Evolutionary conservation across 495 filamentous ascomycete species (phyloP), one percentile per base, ranked within the genome.

Genomic region (Paragyromitra xinjiangensis): DNA sequence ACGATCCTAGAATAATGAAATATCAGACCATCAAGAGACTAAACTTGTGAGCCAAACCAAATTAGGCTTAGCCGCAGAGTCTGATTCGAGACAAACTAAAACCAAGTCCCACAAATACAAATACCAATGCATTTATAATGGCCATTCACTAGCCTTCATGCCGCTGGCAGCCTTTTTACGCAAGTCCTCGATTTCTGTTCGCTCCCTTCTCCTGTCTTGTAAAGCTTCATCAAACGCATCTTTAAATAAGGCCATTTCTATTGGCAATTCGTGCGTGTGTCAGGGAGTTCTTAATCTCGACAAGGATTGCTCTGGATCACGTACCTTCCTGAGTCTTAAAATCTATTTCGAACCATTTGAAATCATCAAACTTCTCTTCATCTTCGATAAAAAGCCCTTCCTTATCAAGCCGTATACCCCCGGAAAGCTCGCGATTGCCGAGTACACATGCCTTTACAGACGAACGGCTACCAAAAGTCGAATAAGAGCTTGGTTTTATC

Each of bases 341-440:
- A 44, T 81, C 79, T 24, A 82, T 81, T 62, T 75, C 80, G 50
- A 82, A 79, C 80, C 80, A 82, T 71, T 65, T 82, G 26, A 79
- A 81, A 11, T 82, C 80, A 22, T 79, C 79, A 24, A 81, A 82
- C 5, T 12, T 55, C 0, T 79, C 79, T 34, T 75, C 53, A 1
- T 71, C 75, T 9, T 81, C 73, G 24, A 72, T 69, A 11, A 63
- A 26, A 22, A 82, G 66, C 24, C 79, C 80, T 22, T 72, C 64
- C 62, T 71, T 81, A 59, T 82, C 80, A 26, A 82, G 75, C 29
- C 80, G 68, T 61, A 81, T 75, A 26, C 80, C 80, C 3, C 80
- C 77, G 19, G 66, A 67, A 37, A 75, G 45, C 24, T 74, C 79
- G 7, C 72, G 65, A 34, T 72, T 65, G 7, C 78, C 79, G 26